Conservation (phyloP, 805 yeast species). For the Komagataella pseudopastoris region DNA sequence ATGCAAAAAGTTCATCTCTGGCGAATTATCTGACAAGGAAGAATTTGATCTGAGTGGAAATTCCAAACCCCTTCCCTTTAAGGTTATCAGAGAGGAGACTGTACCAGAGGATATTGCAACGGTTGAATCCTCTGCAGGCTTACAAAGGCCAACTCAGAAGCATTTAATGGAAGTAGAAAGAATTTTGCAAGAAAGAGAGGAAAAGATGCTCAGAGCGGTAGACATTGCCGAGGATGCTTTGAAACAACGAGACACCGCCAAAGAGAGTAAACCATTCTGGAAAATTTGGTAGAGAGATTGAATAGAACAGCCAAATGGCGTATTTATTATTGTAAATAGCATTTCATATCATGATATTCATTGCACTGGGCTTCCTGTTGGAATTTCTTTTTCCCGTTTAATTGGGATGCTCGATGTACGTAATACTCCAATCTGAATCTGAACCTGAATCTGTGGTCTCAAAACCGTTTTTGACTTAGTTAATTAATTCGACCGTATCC, state of each 20-base stretch:
- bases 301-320: not conserved
- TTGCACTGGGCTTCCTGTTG: not conserved
- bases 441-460: not conserved
- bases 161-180: constrained; percentile 69
- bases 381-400: not conserved
- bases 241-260: constrained; percentile 2
- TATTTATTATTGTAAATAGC: not conserved
- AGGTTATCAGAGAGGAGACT: not conserved
- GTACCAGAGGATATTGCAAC: not conserved
- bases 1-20: constrained; percentile 37
- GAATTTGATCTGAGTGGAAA: constrained; percentile 39
- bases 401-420: not conserved
- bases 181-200: constrained; percentile 57
- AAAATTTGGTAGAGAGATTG: constrained; percentile 12
- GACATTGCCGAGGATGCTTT: constrained; percentile 24
- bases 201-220: constrained; percentile 28
- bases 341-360: not conserved
- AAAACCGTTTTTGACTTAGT: not conserved
- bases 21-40: constrained; percentile 43
- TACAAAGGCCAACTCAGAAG: constrained; percentile 56
- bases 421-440: not conserved
- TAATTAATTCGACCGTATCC: not conserved
- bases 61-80: not conserved
- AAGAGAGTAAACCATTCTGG: constrained; percentile 11
- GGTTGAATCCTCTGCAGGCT: constrained; percentile 29